phyloP scores from a whole-genome alignment of 768 basidiomycete species.

The Calocybe gangraenosa region DNA sequence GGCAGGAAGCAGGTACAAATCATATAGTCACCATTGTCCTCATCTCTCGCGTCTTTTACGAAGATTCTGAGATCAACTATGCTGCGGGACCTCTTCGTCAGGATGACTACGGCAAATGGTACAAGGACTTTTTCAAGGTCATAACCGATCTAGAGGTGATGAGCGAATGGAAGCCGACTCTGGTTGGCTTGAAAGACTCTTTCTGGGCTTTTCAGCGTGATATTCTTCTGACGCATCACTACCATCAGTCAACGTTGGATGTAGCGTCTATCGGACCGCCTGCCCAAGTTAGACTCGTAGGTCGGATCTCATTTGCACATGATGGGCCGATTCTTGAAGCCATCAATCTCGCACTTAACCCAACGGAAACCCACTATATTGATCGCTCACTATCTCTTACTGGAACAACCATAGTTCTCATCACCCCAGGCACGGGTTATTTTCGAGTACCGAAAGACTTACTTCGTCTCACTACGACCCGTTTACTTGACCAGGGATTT shows the following conservation, averaged over 20 bases:
- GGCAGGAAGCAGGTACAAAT: constrained; percentile 81
- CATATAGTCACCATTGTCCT: constrained; percentile 94
- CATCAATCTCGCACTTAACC: constrained; percentile 87
- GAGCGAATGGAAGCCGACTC: constrained; percentile 81
- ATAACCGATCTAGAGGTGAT: constrained; percentile 90
- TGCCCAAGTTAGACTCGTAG: constrained; percentile 67
- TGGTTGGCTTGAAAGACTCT: constrained; percentile 83
- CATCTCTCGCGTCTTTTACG: constrained; percentile 89
- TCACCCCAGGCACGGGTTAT: constrained; percentile 93
- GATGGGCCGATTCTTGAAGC: constrained; percentile 96
- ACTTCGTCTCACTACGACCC: constrained; percentile 85
- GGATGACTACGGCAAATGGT: constrained; percentile 75
- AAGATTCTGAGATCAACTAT: constrained; percentile 71
- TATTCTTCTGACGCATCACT: constrained; percentile 86
- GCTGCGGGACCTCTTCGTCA: constrained; percentile 77
- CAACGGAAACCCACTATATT: constrained; percentile 91
- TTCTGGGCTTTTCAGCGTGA: constrained; percentile 91
- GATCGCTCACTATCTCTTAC: constrained; percentile 92
- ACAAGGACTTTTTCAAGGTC: constrained; percentile 96
- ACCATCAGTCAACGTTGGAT: constrained; percentile 64
- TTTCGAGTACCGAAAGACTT: constrained; percentile 90
- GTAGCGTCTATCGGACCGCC: constrained; percentile 35
- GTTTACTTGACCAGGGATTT: constrained; percentile 93
- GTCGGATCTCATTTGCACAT: constrained; percentile 79
- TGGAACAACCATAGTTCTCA: constrained; percentile 75